Evolutionary conservation across 2,329 filamentous ascomycete genomes (phyloP), one percentile per base, ranked within the genome.

Genomic region (Orbilia quercus): DNA sequence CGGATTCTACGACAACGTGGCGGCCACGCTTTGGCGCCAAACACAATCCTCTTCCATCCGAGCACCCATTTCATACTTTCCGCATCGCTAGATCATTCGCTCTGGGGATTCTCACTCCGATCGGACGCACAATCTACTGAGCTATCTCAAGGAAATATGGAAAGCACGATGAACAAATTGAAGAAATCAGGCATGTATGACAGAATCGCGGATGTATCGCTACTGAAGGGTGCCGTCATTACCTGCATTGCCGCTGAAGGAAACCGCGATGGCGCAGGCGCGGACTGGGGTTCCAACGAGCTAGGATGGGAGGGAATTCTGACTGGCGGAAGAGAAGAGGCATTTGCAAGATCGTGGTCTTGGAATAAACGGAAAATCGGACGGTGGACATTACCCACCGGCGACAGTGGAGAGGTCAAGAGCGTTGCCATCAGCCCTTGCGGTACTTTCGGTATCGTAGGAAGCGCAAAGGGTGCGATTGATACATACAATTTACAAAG

Each of bases 401-500:
- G 90, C 42, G 95, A 99, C 81, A 87, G 87, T 16, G 86, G 88
- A n/a, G 87, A 92, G 78, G 94, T 96, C 70, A 87, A 90, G 75
- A 94, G 91, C 59, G 92, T 99, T 18, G 87, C 92, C 9, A 90
- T 99, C 72, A 96, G 91, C 60, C 86, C 91, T 0, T 99, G 95
- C 78, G 95, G 95, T 65, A 97, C 91, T 1, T 99, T 99, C 83
- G 93, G 93, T 1, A 82, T 98, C 2, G 85, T 99, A 20, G 95
- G 95, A 0, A 97, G 94, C 0, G 88, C 87, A 28, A 88, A 86
- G 38, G 95, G 95, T 44, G 87, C 88, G 34, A 89, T 99, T 64
- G 92, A 97, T 80, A 94, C 96, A 90, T 98, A 91, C 85, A 99
- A 99, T 80, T 83, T 99, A 69, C 95, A 99, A 80, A 98, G 95